phyloP scores from a whole-genome alignment of 768 basidiomycete genomes.

The Porpolomopsis calyptriformis region DNA sequence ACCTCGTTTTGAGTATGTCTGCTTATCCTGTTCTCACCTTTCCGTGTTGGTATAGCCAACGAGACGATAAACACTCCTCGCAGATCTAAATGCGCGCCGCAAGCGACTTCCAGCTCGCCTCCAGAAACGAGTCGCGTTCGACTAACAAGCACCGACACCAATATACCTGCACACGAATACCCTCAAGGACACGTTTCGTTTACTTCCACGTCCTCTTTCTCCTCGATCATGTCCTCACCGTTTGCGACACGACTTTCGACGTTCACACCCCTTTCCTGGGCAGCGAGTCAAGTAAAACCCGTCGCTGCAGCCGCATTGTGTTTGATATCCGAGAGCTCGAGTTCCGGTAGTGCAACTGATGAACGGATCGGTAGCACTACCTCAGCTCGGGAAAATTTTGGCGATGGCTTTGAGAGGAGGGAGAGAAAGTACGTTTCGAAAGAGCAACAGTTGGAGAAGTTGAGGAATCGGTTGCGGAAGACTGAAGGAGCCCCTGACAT shows the following conservation, averaged over 20 bases:
- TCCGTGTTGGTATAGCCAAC: constrained; percentile 29
- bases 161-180: constrained; percentile 14
- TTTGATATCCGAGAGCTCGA: constrained; percentile 1
- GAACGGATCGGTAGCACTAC: constrained; percentile 1
- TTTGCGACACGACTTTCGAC: constrained; percentile 46
- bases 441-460: constrained; percentile 55
- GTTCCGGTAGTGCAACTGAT: background rate
- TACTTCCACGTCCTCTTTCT: constrained; percentile 29
- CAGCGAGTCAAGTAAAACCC: constrained; percentile 12
- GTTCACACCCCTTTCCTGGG: constrained; percentile 47
- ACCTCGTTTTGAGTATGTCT: constrained; percentile 47
- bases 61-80: constrained; percentile 25
- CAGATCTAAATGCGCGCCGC: constrained; percentile 29
- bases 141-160: constrained; percentile 17
- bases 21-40: constrained; percentile 35
- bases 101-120: constrained; percentile 19
- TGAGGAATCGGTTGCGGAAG: constrained; percentile 39
- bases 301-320: constrained; percentile 11
- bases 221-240: constrained; percentile 42
- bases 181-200: constrained; percentile 13
- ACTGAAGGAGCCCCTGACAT: constrained; percentile 19
- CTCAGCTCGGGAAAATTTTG: background rate
- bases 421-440: constrained; percentile 39
- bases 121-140: constrained; percentile 32
- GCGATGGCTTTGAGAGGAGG: background rate